phyloP scores from a whole-genome alignment of 2,329 filamentous ascomycete species.

The Penicillium sp. region DNA sequence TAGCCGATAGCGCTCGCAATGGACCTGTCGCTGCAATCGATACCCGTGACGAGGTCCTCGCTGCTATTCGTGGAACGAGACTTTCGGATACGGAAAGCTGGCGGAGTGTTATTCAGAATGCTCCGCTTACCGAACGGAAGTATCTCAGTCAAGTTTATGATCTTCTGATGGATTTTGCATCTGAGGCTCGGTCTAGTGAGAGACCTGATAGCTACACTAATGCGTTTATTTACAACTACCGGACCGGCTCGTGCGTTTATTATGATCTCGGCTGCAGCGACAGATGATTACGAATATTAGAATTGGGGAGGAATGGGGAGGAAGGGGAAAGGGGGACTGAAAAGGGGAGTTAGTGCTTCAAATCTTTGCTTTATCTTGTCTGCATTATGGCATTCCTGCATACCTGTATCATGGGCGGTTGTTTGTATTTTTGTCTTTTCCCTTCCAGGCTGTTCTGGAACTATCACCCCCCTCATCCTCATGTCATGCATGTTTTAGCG shows the following conservation, averaged over 20 bases:
- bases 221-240: conserved; percentile 89
- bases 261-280: conserved; percentile 66
- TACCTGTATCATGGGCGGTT: background rate
- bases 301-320: background rate
- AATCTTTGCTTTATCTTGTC: conserved; percentile 4
- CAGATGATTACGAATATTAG: conserved; percentile 11
- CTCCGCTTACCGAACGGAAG: conserved; percentile 73
- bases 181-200: conserved; percentile 39
- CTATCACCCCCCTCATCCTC: conserved; percentile 12
- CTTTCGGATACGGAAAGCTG: conserved; percentile 81
- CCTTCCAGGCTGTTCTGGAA: too few relatives aligned
- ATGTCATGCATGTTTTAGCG: conserved; percentile 11
- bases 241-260: conserved; percentile 78
- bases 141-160: conserved; percentile 83
- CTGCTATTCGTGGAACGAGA: conserved; percentile 70
- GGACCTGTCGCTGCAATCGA: conserved; percentile 87
- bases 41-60: conserved; percentile 78
- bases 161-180: conserved; percentile 64
- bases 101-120: conserved; percentile 75
- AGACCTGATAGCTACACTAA: conserved; percentile 62
- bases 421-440: conserved; percentile 7
- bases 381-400: background rate
- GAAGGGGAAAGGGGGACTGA: background rate
- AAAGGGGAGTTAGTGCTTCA: background rate
- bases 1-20: conserved; percentile 70